Percentiles rank a stretch among this genome's conserved stretches.
Conservation (phyloP, 2,329 filamentous ascomycete species). For the Sporothrix humicola region DNA sequence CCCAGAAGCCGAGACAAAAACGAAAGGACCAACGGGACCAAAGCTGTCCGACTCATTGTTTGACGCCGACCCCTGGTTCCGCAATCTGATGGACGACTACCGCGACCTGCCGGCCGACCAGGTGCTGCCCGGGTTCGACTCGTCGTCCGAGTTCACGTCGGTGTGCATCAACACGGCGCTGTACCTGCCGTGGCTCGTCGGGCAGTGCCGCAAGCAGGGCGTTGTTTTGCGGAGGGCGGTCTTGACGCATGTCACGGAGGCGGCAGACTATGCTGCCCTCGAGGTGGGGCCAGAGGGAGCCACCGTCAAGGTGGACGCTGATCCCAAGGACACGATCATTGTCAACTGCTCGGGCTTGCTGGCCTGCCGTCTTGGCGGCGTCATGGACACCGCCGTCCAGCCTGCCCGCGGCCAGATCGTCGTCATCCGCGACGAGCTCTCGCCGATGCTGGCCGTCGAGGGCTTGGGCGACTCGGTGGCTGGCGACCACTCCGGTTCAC, state of each 20-base stretch:
- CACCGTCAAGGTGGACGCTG: slow-evolving; percentile 61
- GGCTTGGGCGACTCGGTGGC: slow-evolving; percentile 67
- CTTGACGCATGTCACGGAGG: slow-evolving; percentile 75
- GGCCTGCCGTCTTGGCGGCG: slow-evolving; percentile 77
- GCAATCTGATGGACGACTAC: slow-evolving; percentile 73
- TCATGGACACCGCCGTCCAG: slow-evolving; percentile 73
- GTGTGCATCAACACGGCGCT: slow-evolving; percentile 91
- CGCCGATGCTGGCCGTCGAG: slow-evolving; percentile 71
- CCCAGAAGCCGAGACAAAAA: slow-evolving; percentile 42
- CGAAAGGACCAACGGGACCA: slow-evolving; percentile 47
- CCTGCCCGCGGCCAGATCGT: slow-evolving; percentile 85
- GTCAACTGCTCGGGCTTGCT: slow-evolving; percentile 86
- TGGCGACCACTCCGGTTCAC: slow-evolving; percentile 48
- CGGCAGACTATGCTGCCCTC: slow-evolving; percentile 60
- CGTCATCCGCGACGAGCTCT: slow-evolving; percentile 78
- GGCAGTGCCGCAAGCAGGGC: slow-evolving; percentile 76
- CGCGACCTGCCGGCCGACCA: slow-evolving; percentile 62
- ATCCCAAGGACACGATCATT: slow-evolving; percentile 59
- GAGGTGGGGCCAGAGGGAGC: slow-evolving; percentile 18
- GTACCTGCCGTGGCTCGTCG: slow-evolving; percentile 84
- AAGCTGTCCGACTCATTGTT: slow-evolving; percentile 68
- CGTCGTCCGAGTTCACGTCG: slow-evolving; percentile 77
- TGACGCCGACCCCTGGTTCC: slow-evolving; percentile 73
- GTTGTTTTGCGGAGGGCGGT: slow-evolving; percentile 69
- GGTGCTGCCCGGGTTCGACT: slow-evolving; percentile 69